Percentiles rank a stretch among this genome's conserved stretches.
phyloP scores from a whole-genome alignment of 139 green algal species.

The Yamagishiella unicocca region DNA sequence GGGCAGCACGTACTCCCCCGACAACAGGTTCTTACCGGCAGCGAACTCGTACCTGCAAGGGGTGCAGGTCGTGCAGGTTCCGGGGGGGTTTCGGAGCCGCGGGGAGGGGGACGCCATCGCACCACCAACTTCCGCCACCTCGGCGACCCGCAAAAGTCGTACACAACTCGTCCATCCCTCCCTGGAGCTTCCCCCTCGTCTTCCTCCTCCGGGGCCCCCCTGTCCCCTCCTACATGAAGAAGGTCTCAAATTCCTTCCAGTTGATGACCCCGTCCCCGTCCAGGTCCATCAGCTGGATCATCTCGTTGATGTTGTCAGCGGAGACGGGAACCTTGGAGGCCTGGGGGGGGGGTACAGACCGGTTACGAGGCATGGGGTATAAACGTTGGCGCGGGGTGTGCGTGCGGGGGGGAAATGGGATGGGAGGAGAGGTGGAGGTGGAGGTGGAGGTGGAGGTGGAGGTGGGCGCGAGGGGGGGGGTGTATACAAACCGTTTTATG shows the following conservation, averaged over 20 bases:
- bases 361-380: background rate
- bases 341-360: too few species aligned
- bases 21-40: conserved; percentile 41
- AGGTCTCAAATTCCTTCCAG: conserved; percentile 68
- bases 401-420: background rate
- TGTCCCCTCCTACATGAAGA: conserved; percentile 54
- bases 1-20: conserved; percentile 67
- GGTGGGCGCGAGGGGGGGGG: background rate
- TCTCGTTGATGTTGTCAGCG: conserved; percentile 57
- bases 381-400: background rate
- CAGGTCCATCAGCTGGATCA: conserved; percentile 58
- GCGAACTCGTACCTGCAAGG: conserved; percentile 38
- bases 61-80: too few species aligned
- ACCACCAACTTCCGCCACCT: too few species aligned
- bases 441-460: background rate
- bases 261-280: conserved; percentile 47
- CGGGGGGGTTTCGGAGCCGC: too few species aligned
- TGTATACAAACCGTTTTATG: background rate
- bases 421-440: background rate
- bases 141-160: too few species aligned
- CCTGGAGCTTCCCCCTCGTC: background rate
- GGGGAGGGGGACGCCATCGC: too few species aligned
- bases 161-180: too few species aligned
- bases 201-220: background rate
- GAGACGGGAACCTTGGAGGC: conserved; percentile 61